Base-by-base conservation (phyloP, 345 rosid genomes). In the Camelina neglecta region DNA sequence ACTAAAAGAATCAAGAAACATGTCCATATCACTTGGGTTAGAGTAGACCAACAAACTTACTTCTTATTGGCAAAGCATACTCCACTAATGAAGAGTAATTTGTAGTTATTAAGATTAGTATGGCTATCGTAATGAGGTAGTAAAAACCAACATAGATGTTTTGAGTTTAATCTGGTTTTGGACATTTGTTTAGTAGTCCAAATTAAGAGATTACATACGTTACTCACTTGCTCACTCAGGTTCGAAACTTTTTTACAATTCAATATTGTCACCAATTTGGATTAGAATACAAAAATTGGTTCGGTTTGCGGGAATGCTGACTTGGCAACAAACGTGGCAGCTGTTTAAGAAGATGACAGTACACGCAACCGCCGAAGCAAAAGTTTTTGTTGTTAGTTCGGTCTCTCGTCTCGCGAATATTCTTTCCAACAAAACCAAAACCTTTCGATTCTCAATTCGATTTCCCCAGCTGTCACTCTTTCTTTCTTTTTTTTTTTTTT, bases 391-490 rank as follows among this genome's bases (percentile, higher is more conserved):
- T 26, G 26, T 68, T 67, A 54, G 42, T 48, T 48, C 10, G 53
- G 51, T 1, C 8, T 35, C 38, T 7, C 38, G 3, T 54, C 35
- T 56, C 60, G 6, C 72, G 77, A 66, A 65, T 78, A 72, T 78
- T 78, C 73, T 39, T 53, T 42, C 44, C 44, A 39, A 20, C 69
- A 58, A 60, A 72, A 63, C 41, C 68, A 60, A 58, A 50, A 35
- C 38, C 60, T 47, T 72, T 60, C 73, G 51, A 49, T 20, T 9
- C 12, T 21, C 11, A 49, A 50, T 58, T 71, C 58, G 24, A 72
- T 73, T 66, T 51, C 77, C 69, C 69, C 77, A 78, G 77, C 77
- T 78, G 81, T 72, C 81, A 73, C 76, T 59, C 74, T 63, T 48
- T 42, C 41, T 13, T 23, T 31, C 1, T 33, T 33, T 5, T 62